phyloP scores from a whole-genome alignment of 352 stramenopile genomes.

The Halophytophthora batemanensis region DNA sequence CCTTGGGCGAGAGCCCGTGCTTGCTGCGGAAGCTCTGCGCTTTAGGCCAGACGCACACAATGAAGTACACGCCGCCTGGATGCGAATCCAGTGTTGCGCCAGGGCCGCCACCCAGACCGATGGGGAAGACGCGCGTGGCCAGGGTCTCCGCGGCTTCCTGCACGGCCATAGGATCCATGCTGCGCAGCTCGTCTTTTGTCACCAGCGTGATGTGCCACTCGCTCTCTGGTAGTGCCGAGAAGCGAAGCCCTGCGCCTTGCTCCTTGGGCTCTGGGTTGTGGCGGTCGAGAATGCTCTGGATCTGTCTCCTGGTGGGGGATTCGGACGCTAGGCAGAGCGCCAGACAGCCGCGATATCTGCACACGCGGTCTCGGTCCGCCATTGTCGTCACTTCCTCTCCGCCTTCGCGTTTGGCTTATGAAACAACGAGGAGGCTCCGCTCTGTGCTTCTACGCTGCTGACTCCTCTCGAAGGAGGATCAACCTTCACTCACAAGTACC shows the following conservation, averaged over 20 bases:
- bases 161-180: constrained; percentile 17
- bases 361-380: constrained; percentile 13
- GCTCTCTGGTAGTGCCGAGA: constrained; percentile 14
- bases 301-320: constrained; percentile 18
- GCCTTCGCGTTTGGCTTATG: background rate
- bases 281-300: constrained; percentile 15
- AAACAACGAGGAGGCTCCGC: no score
- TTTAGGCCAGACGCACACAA: constrained; percentile 62
- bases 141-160: constrained; percentile 29
- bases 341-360: constrained; percentile 36
- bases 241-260: background rate
- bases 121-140: constrained; percentile 30
- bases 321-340: constrained; percentile 22
- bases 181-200: constrained; percentile 49
- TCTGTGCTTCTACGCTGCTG: no score
- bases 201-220: constrained; percentile 60
- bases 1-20: constrained; percentile 35
- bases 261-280: background rate
- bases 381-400: constrained; percentile 2
- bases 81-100: constrained; percentile 10
- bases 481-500: no score
- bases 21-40: constrained; percentile 42
- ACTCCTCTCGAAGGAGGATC: no score
- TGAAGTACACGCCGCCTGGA: constrained; percentile 34
- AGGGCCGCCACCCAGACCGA: constrained; percentile 32